These are phyloP conservation scores for Geotrichum histeridarum DNA, from an alignment of 1,139 yeast genomes.

Conservation along the genomic window DNA sequence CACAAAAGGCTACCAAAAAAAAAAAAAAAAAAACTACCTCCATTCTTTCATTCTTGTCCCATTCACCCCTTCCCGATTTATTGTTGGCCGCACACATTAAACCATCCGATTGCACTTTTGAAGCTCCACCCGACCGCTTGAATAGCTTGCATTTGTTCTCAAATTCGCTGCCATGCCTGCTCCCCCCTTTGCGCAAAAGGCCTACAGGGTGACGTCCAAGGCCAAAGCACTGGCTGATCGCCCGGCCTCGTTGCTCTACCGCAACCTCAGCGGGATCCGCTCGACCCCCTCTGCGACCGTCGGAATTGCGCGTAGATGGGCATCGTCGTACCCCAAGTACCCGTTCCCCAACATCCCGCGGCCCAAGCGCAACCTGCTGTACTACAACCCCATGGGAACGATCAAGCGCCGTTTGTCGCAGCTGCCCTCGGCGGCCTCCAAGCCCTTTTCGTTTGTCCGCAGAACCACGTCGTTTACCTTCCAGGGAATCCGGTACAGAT, in stretches of 20 bases:
- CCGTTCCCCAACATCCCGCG: slow-evolving; percentile 59
- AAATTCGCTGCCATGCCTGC: slow-evolving; percentile 22
- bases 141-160: no score
- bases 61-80: no score
- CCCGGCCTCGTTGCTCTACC: slow-evolving; percentile 22
- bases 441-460: slow-evolving; percentile 19
- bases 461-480: slow-evolving; percentile 14
- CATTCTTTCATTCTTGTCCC: neutral
- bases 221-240: slow-evolving; percentile 17
- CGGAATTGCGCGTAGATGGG: slow-evolving; percentile 12
- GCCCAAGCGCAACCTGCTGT: slow-evolving; percentile 55
- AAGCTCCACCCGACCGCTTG: no score
- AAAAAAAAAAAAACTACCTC: neutral
- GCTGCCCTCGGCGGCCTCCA: slow-evolving; percentile 16
- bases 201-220: slow-evolving; percentile 17
- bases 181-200: slow-evolving; percentile 28
- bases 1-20: neutral
- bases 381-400: slow-evolving; percentile 41
- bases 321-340: slow-evolving; percentile 30
- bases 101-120: no score
- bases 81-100: no score
- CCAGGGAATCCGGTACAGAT: slow-evolving; percentile 15
- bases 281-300: slow-evolving; percentile 20
- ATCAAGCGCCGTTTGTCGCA: slow-evolving; percentile 29
- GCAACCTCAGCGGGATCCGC: slow-evolving; percentile 23